A percentile compares a stretch with the other conserved stretches of the same genome.
Conservation (phyloP, 129 eudicot genomes). For the Apium graveolens region DNA sequence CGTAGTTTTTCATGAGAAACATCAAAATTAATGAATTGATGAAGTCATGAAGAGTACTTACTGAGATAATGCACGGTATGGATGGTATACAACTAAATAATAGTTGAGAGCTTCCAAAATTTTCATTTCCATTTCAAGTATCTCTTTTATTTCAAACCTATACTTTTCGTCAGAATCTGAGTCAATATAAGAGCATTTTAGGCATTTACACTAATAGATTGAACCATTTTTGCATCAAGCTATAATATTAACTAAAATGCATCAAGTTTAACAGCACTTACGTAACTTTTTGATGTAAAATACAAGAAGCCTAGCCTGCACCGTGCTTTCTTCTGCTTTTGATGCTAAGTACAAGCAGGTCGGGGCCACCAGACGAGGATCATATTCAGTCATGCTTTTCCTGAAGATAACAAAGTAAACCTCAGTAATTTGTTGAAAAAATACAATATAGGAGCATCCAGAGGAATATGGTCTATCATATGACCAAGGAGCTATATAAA, state of each 20-base stretch:
- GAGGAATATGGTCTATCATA: not conserved
- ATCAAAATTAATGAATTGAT: not conserved
- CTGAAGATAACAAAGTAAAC: slow-evolving; percentile 30
- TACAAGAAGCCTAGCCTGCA: slow-evolving; percentile 89
- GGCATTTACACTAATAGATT: not conserved
- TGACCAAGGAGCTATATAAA: not conserved
- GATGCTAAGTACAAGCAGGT: slow-evolving; percentile 95
- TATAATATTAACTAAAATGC: not conserved
- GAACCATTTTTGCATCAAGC: not conserved
- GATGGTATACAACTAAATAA: slow-evolving; percentile 88
- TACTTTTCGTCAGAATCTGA: slow-evolving; percentile 89
- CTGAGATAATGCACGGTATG: slow-evolving; percentile 85
- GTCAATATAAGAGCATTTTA: slow-evolving; percentile 9
- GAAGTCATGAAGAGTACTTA: slow-evolving; percentile 33
- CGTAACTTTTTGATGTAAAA: slow-evolving; percentile 79
- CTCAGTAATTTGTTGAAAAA: not conserved
- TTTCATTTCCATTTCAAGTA: slow-evolving; percentile 99
- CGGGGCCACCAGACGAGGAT: slow-evolving; percentile 97
- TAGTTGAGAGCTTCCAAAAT: slow-evolving; percentile 86
- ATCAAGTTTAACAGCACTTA: slow-evolving; percentile 17
- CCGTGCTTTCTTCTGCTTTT: slow-evolving; percentile 98
- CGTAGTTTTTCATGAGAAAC: not conserved
- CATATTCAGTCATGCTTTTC: slow-evolving; percentile 80
- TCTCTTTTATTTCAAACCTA: slow-evolving; percentile 86
- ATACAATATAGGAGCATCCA: not conserved